These are phyloP conservation scores for Solanum tarijense DNA, from an alignment of 257 asterid species.

Conservation along the genomic window DNA sequence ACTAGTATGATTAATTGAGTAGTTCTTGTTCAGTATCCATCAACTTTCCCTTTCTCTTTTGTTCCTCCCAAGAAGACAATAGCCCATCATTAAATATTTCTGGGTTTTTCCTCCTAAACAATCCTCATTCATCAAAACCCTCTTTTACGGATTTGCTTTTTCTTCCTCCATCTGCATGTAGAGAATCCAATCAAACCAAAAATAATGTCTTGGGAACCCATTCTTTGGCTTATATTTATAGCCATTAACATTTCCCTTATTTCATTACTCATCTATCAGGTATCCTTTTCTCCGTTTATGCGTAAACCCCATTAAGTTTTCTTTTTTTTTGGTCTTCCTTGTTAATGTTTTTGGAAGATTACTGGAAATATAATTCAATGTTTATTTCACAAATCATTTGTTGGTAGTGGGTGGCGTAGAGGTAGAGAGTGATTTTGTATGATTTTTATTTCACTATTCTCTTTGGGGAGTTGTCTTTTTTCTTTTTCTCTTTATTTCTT, in stretches of 20 bases:
- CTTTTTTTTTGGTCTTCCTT: neutral
- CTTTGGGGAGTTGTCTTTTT: neutral
- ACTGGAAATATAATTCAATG: neutral
- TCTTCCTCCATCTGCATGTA: neutral
- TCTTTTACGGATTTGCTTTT: neutral
- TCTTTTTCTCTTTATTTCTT: neutral
- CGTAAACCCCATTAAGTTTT: neutral
- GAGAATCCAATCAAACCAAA: neutral
- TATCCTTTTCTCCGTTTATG: neutral
- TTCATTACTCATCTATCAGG: constrained; percentile 72
- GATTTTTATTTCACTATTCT: neutral
- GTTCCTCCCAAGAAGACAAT: neutral
- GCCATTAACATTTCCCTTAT: constrained; percentile 41
- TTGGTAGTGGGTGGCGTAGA: neutral
- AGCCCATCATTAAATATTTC: neutral
- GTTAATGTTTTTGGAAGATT: neutral
- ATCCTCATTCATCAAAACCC: neutral
- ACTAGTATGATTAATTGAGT: neutral
- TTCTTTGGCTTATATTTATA: constrained; percentile 54
- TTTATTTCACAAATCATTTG: neutral
- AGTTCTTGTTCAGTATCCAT: neutral
- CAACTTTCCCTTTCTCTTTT: neutral
- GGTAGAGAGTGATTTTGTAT: neutral
- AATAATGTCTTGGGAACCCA: constrained; percentile 49
- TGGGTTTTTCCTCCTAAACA: neutral